These are phyloP conservation scores for Gastrolobium villosum DNA, from an alignment of 306 rosid species.

Conservation along the genomic window DNA sequence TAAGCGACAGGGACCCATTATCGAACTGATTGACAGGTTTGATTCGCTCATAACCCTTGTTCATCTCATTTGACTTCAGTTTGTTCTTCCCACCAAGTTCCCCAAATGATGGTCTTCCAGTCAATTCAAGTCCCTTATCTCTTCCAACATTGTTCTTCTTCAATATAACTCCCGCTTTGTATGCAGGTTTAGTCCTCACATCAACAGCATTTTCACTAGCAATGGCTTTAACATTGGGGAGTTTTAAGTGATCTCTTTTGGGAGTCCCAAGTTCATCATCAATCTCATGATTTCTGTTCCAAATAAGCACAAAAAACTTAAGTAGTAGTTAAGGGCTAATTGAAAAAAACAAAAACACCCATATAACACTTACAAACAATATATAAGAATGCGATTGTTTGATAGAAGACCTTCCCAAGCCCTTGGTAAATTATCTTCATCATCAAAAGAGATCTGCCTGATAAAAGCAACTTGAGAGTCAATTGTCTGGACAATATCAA, in stretches of 20 bases:
- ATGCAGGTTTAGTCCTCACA: constrained; percentile 50
- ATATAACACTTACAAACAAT: constrained; percentile 80
- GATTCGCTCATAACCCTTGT: constrained; percentile 46
- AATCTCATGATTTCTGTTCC: constrained; percentile 79
- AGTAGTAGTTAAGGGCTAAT: constrained; percentile 40
- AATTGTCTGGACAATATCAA: background rate
- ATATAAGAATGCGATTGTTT: constrained; percentile 78
- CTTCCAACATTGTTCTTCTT: constrained; percentile 52
- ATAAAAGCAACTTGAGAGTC: constrained; percentile 55
- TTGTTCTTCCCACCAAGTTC: constrained; percentile 51
- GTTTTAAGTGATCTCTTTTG: constrained; percentile 68
- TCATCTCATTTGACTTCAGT: constrained; percentile 49
- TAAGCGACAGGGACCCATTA: constrained; percentile 29
- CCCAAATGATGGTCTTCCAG: constrained; percentile 46
- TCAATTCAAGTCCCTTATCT: constrained; percentile 50
- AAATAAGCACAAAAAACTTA: constrained; percentile 42
- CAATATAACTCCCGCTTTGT: constrained; percentile 45
- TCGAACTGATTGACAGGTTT: constrained; percentile 53
- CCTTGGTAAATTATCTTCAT: constrained; percentile 54
- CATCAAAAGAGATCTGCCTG: constrained; percentile 65
- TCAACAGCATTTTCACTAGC: constrained; percentile 32
- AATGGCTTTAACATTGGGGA: constrained; percentile 59
- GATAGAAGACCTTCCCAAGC: constrained; percentile 90
- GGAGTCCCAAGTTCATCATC: constrained; percentile 77
- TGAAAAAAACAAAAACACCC: constrained; percentile 39